Evolutionary conservation across 2,329 filamentous ascomycete genomes (phyloP), one percentile per base, ranked within the genome.

Genomic region (Cercospora nicotianae): DNA sequence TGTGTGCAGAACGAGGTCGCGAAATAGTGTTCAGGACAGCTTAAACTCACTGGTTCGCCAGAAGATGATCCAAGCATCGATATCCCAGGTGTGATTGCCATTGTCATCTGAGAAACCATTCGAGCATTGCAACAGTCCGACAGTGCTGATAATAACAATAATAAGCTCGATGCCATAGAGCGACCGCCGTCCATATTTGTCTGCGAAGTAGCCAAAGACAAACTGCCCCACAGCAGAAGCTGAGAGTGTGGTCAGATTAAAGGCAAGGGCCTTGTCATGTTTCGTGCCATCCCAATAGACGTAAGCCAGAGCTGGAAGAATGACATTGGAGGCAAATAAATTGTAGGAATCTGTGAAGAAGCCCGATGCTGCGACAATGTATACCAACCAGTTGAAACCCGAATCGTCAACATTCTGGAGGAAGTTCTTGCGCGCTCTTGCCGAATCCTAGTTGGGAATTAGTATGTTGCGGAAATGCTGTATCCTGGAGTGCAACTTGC

Each of bases 141-240:
- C 77, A 2, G 79, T 80, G 20, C 76, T 78, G 39, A 80, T 75
- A 31, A 81, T 80, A 26, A 81, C 77, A 31, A 81, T 80, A 5
- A 81, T 75, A 2, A 81, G 69, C 60, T 81, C 80, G 16, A 80
- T 71, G 3, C 80, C 80, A 61, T 81, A 81, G 71, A 81, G 78
- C 33, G 79, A 78, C 28, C 78, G 72, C 65, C 79, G 69, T n/a
- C 79, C 79, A 23, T 78, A 72, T 7, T 75, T 51, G 65, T 81
- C 80, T 12, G 79, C 80, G 16, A 78, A 75, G 53, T 78, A 73
- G 18, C 80, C 80, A 66, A 81, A 81, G 5, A 77, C 72, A 12
- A 81, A 61, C 58, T 79, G 76, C 7, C 80, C 80, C 10, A 80
- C 53, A 71, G 80, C 79, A 9, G 79, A 80, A 23, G 79, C 79